Evolutionary conservation across 768 basidiomycete genomes (phyloP).

Genomic region (Hemileccinum rubropunctum): DNA sequence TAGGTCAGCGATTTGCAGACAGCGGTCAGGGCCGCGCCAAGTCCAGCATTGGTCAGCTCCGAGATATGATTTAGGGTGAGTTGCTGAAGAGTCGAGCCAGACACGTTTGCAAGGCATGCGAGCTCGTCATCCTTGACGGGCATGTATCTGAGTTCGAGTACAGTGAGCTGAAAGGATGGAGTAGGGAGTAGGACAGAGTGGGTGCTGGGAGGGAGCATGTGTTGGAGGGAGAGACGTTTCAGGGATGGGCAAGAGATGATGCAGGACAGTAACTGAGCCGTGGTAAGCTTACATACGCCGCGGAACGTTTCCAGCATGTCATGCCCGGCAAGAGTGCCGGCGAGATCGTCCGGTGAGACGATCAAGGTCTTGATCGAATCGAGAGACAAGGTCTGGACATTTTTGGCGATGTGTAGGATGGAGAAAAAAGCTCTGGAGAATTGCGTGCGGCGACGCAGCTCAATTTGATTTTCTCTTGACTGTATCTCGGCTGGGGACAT

Average conservation of each 20-base stretch:
- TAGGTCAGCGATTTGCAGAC: constrained; percentile 1
- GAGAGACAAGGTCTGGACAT: constrained; percentile 1
- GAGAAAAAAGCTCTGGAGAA: too few species aligned
- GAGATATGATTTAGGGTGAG: background rate
- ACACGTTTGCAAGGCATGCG: constrained; percentile 1
- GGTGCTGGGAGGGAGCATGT: background rate
- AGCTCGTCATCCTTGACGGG: constrained; percentile 12
- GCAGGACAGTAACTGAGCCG: constrained; percentile 1
- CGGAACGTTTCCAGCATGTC: background rate
- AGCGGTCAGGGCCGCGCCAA: background rate
- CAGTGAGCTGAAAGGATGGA: constrained; percentile 1
- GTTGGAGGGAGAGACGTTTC: background rate
- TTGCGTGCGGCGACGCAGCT: background rate
- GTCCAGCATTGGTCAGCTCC: constrained; percentile 4
- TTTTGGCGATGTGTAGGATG: too few species aligned
- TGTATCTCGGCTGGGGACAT: too few species aligned
- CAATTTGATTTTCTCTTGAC: background rate
- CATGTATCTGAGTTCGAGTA: background rate
- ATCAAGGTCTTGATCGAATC: background rate
- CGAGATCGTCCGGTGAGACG: background rate
- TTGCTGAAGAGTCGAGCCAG: too few species aligned
- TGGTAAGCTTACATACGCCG: background rate
- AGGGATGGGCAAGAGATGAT: constrained; percentile 9
- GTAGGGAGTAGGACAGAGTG: background rate
- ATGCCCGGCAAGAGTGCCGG: background rate